These are phyloP conservation scores for Hyaloscypha bicolor DNA, from an alignment of 495 filamentous ascomycete species.

Conservation along the genomic window DNA sequence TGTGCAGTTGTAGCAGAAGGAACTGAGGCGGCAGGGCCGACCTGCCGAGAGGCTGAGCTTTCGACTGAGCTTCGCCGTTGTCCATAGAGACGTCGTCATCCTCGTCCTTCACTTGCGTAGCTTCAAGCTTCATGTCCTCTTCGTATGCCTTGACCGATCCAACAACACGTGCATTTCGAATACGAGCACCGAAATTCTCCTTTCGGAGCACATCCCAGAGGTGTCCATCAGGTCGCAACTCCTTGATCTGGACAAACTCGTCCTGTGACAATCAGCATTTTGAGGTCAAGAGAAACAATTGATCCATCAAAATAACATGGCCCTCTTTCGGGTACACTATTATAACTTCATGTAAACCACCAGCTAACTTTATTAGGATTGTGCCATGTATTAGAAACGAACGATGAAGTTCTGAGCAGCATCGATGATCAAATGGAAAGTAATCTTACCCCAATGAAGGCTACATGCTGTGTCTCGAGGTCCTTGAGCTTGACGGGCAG, in stretches of 20 bases:
- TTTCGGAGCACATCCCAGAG: constrained; percentile 73
- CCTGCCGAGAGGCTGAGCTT: constrained; percentile 8
- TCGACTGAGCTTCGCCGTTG: constrained; percentile 10
- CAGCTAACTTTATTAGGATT: background rate
- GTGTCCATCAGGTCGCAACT: constrained; percentile 60
- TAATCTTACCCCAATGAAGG: constrained; percentile 75
- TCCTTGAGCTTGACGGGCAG: constrained; percentile 77
- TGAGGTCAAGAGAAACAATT: background rate
- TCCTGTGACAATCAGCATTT: constrained; percentile 49
- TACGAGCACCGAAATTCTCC: constrained; percentile 71
- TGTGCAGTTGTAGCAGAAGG: constrained; percentile 70
- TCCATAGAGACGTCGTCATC: constrained; percentile 35
- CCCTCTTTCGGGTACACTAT: background rate
- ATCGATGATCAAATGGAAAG: background rate
- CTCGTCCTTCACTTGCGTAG: constrained; percentile 38
- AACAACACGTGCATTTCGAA: constrained; percentile 65
- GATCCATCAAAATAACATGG: background rate
- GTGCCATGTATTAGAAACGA: background rate
- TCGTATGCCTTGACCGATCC: constrained; percentile 25
- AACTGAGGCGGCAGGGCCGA: constrained; percentile 70
- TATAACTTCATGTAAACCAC: background rate
- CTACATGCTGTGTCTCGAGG: constrained; percentile 75
- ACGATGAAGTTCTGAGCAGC: background rate
- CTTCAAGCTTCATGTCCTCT: constrained; percentile 18
- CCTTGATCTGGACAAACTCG: constrained; percentile 69